Base-by-base conservation (phyloP, 331 rosid species). In the Telfairia occidentalis region DNA sequence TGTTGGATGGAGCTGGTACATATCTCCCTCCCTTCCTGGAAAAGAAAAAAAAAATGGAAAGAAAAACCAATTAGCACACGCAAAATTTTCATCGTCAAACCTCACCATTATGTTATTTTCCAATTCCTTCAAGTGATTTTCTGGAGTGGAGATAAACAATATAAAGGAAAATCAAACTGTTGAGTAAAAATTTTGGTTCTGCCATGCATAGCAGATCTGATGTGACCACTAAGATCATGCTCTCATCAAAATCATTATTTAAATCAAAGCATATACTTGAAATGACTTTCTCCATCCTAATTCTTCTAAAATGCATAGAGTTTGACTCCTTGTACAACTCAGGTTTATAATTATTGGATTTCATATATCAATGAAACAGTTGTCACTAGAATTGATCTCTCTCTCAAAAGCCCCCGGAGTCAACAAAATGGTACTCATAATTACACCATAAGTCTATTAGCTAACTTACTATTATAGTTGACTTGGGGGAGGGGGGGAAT, bases 1-100 rank as follows among this genome's bases (percentile, higher is more conserved):
- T 94, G 98, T 79, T 94, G 97, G 85, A 94, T 77, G 77, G 96
- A 83, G 85, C 89, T 87, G 82, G 79, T 37, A 52, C 91, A 85
- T 24, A 90, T 77, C 83, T 82, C 88, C 82, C 80, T 90, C 84
- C 89, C 86, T 71, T 81, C 89, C 97, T 94, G 83, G 81, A 46
- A 82, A 61, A 58, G 38, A 60, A 1, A 26, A 60, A 1, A 26
- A 81, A 29, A 42, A 77, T 57, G 42, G 77, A 38, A 70, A 64
- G 52, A 34, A 23, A 73, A 52, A 38, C 65, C 57, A 75, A 28
- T 50, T 9, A 21, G 30, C 7, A 40, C 54, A 72, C n/a, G 57
- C 24, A 69, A 30, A 42, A 50, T 61, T 53, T 78, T 64, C 61
- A 53, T 1, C 65, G 13, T 65, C 46, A 64, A 65, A 23, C 26